These are phyloP conservation scores for Escovopsis weberi DNA, from an alignment of 2,329 filamentous ascomycete genomes.

Conservation along the genomic window DNA sequence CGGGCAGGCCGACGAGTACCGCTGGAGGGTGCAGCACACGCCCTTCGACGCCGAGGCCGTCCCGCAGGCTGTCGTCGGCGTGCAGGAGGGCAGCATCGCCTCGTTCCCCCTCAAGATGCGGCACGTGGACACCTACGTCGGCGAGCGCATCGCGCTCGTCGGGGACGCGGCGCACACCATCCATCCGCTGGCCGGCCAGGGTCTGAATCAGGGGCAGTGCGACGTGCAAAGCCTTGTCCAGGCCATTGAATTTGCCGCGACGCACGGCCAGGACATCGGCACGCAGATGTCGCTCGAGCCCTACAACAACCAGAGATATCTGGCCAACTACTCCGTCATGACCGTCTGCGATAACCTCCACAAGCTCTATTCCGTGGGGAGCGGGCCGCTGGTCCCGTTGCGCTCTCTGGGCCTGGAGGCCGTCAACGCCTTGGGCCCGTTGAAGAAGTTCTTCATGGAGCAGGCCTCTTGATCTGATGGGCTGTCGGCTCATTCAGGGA, in stretches of 20 bases:
- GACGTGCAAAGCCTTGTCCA: constrained; percentile 69
- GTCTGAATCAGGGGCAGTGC: constrained; percentile 82
- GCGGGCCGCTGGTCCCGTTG: constrained; percentile 65
- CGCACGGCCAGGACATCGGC: constrained; percentile 79
- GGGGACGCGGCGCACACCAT: constrained; percentile 93
- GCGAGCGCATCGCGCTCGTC: constrained; percentile 78
- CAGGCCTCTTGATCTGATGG: constrained; percentile 31
- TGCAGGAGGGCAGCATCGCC: constrained; percentile 69
- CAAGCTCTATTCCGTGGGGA: constrained; percentile 73
- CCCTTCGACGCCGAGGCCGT: constrained; percentile 35
- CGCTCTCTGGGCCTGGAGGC: constrained; percentile 62
- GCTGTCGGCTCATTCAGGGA: constrained; percentile 14
- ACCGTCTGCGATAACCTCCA: constrained; percentile 82
- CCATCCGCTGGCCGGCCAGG: constrained; percentile 88
- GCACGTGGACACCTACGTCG: constrained; percentile 87
- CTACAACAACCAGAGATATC: constrained; percentile 71
- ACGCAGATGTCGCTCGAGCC: constrained; percentile 61
- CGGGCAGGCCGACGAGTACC: constrained; percentile 57
- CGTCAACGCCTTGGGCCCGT: constrained; percentile 56
- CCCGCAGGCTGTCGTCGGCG: constrained; percentile 51
- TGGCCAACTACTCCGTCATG: constrained; percentile 63
- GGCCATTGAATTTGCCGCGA: constrained; percentile 61
- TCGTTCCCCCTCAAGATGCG: constrained; percentile 85
- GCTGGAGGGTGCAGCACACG: constrained; percentile 71
- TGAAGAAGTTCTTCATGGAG: constrained; percentile 82